A percentile compares a stretch with the other conserved stretches of the same genome.
phyloP scores from a whole-genome alignment of 2,329 filamentous ascomycete genomes.

The Simplicillium sp. region DNA sequence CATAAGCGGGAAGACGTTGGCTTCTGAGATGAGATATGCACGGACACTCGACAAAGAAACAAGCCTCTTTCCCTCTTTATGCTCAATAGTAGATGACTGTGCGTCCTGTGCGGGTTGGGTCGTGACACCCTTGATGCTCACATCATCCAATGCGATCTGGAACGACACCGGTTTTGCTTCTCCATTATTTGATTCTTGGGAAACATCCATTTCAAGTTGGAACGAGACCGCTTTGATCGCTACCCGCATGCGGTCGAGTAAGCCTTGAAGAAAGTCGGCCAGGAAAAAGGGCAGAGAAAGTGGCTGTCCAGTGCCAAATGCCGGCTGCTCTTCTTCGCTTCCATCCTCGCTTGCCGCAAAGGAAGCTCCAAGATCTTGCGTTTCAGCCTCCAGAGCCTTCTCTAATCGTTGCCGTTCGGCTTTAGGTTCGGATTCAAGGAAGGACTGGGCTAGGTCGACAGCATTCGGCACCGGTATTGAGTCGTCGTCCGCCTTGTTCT shows the following conservation, averaged over 20 bases:
- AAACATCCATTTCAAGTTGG: conserved; percentile 53
- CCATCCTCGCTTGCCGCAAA: conserved; percentile 50
- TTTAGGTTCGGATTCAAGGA: conserved; percentile 60
- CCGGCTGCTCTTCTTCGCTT: conserved; percentile 47
- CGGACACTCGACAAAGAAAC: conserved; percentile 54
- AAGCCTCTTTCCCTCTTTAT: conserved; percentile 56
- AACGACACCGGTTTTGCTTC: conserved; percentile 49
- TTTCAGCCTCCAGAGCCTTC: conserved; percentile 55
- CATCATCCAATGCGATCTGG: conserved; percentile 53
- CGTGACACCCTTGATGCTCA: conserved; percentile 60
- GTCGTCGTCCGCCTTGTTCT: conserved; percentile 15
- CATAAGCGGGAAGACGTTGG: conserved; percentile 53
- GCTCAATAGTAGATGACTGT: conserved; percentile 25
- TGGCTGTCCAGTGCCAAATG: conserved; percentile 58
- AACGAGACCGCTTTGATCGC: conserved; percentile 56
- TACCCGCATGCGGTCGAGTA: conserved; percentile 62
- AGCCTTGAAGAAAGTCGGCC: conserved; percentile 62
- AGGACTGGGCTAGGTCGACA: conserved; percentile 67
- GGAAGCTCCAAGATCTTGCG: conserved; percentile 53
- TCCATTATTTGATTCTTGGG: conserved; percentile 35
- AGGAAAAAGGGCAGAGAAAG: conserved; percentile 63
- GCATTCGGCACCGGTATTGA: conserved; percentile 49
- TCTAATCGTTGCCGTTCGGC: conserved; percentile 60
- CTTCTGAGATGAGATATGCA: conserved; percentile 58
- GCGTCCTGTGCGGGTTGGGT: conserved; percentile 20